A percentile compares a stretch with the other conserved stretches of the same genome.
phyloP scores from a whole-genome alignment of 305 asterid genomes.

The Striga hermonthica region DNA sequence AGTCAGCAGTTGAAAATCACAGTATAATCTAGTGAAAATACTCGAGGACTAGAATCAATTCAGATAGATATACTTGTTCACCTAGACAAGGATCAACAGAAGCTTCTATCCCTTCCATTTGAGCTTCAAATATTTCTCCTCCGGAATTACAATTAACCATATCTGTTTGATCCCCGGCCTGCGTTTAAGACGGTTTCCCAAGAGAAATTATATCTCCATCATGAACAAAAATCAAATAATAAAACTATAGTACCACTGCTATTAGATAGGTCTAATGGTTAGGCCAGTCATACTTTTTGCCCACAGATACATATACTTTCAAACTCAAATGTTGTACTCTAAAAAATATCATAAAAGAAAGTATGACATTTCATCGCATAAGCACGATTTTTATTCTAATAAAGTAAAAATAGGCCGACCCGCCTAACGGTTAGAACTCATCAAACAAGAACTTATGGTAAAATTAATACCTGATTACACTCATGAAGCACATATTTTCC shows the following conservation, averaged over 20 bases:
- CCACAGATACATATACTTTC: too few species aligned
- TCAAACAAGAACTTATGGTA: background rate
- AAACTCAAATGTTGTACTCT: too few species aligned
- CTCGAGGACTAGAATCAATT: background rate
- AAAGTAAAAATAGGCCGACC: too few species aligned
- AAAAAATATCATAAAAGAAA: too few species aligned
- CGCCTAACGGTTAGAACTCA: too few species aligned
- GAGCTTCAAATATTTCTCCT: slow-evolving; percentile 37
- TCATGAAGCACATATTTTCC: slow-evolving; percentile 73
- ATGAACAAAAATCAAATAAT: background rate
- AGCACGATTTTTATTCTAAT: too few species aligned
- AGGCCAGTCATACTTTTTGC: too few species aligned
- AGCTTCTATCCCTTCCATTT: slow-evolving; percentile 32
- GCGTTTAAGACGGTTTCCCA: slow-evolving; percentile 28
- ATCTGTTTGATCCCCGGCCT: slow-evolving; percentile 44
- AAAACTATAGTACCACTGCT: too few species aligned
- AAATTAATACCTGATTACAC: slow-evolving; percentile 45
- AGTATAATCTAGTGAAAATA: background rate
- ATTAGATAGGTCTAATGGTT: too few species aligned
- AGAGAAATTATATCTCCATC: background rate
- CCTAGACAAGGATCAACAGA: slow-evolving; percentile 37
- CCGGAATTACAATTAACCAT: slow-evolving; percentile 9
- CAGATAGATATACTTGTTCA: slow-evolving; percentile 33
- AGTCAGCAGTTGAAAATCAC: background rate
- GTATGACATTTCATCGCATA: too few species aligned